A percentile compares a stretch with the other conserved stretches of the same genome.
Conservation (phyloP, 2,329 filamentous ascomycete genomes). For the Talaromyces sp. region DNA sequence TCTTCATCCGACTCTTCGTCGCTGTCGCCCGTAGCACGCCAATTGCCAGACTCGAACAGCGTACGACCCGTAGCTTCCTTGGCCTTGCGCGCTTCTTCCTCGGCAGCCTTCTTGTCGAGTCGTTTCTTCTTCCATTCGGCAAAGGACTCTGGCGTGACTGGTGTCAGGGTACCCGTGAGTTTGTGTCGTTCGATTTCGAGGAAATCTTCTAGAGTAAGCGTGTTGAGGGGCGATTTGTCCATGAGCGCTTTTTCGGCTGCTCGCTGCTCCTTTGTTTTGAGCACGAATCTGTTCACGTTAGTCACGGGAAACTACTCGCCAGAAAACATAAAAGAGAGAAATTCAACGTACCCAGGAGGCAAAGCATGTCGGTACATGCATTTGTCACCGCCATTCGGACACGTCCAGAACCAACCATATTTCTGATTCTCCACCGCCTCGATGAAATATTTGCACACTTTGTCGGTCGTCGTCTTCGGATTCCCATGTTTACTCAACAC, state of each 20-base stretch:
- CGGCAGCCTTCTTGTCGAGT: constrained; percentile 90
- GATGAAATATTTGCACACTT: constrained; percentile 99
- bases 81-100: constrained; percentile 81
- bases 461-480: constrained; percentile 90
- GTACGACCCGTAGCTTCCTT: constrained; percentile 95
- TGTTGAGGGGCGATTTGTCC: constrained; percentile 93
- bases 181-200: constrained; percentile 95
- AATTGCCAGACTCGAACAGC: constrained; percentile 95
- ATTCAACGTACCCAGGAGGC: constrained; percentile 73
- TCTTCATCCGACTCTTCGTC: constrained; percentile 44
- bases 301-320: not conserved
- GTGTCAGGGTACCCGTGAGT: constrained; percentile 83
- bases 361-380: constrained; percentile 98
- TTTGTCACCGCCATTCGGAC: constrained; percentile 92
- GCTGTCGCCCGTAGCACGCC: constrained; percentile 60
- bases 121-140: constrained; percentile 97
- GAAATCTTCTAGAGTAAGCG: constrained; percentile 94
- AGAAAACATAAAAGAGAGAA: constrained; percentile 7
- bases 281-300: constrained; percentile 64
- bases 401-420: constrained; percentile 99
- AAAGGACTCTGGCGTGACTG: constrained; percentile 87
- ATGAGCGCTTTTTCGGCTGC: constrained; percentile 91
- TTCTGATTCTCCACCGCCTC: constrained; percentile 96
- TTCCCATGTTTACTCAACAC: constrained; percentile 97
- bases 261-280: constrained; percentile 96